Conservation (phyloP, 306 rosid genomes). For the Morella rubra region DNA sequence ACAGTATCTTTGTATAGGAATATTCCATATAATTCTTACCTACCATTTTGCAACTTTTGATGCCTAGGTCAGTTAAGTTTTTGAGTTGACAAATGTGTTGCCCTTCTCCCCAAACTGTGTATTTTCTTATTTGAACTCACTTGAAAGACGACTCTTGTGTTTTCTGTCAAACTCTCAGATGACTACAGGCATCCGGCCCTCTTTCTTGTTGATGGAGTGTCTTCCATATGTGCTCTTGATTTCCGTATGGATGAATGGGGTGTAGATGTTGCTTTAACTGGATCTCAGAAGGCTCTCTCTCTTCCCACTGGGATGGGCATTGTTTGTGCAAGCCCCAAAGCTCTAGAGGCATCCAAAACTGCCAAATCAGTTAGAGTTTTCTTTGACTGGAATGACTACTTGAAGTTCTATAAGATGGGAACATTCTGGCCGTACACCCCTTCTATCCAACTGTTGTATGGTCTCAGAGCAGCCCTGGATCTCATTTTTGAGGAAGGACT, state of each 20-base stretch:
- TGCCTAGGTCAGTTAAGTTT: background rate
- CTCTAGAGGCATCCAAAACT: slow-evolving; percentile 80
- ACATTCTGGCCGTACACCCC: slow-evolving; percentile 99
- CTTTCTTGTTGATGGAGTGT: slow-evolving; percentile 93
- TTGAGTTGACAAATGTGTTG: background rate
- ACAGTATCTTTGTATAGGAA: background rate
- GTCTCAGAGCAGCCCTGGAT: slow-evolving; percentile 85
- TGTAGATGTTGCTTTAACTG: slow-evolving; percentile 92
- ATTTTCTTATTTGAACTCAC: background rate
- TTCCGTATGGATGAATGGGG: slow-evolving; percentile 99
- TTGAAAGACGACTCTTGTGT: slow-evolving; percentile 20
- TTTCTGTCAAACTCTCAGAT: slow-evolving; percentile 53
- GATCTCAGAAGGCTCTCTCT: slow-evolving; percentile 98
- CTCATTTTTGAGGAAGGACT: slow-evolving; percentile 95
- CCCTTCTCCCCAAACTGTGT: background rate
- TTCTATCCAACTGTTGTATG: slow-evolving; percentile 83
- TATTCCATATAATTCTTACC: background rate
- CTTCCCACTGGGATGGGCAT: slow-evolving; percentile 95
- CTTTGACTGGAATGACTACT: slow-evolving; percentile 96
- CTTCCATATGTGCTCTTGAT: slow-evolving; percentile 95
- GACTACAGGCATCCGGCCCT: slow-evolving; percentile 90
- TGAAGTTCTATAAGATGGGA: slow-evolving; percentile 88
- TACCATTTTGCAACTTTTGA: background rate
- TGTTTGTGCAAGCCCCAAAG: slow-evolving; percentile 91
- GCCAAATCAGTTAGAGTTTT: slow-evolving; percentile 87